Conservation (phyloP, 2,329 filamentous ascomycete genomes). For the Botrytis paeoniae region DNA sequence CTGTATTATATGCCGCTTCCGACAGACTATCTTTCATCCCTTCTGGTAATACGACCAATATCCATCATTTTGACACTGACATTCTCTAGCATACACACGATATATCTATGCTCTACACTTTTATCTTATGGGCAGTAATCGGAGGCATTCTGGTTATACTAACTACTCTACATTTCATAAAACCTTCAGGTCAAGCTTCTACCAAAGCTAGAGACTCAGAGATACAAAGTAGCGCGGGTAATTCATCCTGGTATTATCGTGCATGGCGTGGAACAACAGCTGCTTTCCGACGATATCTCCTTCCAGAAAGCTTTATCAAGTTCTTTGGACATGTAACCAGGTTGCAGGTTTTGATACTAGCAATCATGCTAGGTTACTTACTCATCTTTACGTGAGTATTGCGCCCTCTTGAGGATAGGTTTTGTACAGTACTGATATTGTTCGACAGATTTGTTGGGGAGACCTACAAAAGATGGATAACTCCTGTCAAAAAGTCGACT, state of each 20-base stretch:
- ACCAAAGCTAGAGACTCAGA: constrained; percentile 26
- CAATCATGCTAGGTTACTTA: constrained; percentile 58
- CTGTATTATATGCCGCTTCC: too few species aligned
- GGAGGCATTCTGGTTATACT: constrained; percentile 47
- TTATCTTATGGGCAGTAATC: constrained; percentile 55
- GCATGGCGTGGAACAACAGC: constrained; percentile 23
- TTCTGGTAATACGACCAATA: neutral
- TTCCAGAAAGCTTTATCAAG: constrained; percentile 55
- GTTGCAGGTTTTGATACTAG: constrained; percentile 62
- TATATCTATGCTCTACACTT: constrained; percentile 52
- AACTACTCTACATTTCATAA: constrained; percentile 37
- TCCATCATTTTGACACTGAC: neutral
- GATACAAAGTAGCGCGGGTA: neutral
- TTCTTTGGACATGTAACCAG: constrained; percentile 68
- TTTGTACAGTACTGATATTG: neutral
- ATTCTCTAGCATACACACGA: constrained; percentile 45
- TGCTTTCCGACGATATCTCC: constrained; percentile 45
- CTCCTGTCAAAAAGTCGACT: constrained; percentile 57
- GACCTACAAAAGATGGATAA: constrained; percentile 65
- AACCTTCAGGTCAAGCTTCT: constrained; percentile 25
- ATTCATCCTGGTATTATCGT: constrained; percentile 32
- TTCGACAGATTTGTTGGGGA: constrained; percentile 57
- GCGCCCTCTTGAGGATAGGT: neutral
- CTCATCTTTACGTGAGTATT: constrained; percentile 56
- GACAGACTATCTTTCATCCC: neutral